Evolutionary conservation across 2,329 filamentous ascomycete genomes (phyloP), one percentile per base, ranked within the genome.

Genomic region (Pseudocercospora fijiensis): DNA sequence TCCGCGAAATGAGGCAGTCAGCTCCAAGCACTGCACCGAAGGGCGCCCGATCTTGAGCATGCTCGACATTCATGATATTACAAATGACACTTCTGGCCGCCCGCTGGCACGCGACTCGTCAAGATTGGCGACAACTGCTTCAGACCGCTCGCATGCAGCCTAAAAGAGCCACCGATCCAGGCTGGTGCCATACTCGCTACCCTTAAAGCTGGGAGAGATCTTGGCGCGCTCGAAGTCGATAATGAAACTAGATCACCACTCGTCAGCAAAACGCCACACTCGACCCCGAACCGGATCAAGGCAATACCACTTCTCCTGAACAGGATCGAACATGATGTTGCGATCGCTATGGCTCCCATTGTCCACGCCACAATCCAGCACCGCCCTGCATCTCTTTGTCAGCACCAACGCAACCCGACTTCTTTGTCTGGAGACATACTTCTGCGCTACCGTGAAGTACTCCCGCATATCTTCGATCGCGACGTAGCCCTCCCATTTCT

Each of bases 221-320:
- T n/a, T n/a, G 11, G 62, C 43, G 22, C 62, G 62, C 41, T 64
- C 62, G 43, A 61, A 64, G 41, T 64, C 62, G 51, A 64, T 20
- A n/a, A 64, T 64, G 52, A 52, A 64, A 47, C 61, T 63, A 20
- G n/a, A 10, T n/a, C 16, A 41, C 13, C 24, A 9, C 11, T 8
- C 4, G 45, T 52, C 20, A 45, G 56, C 52, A n/a, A 56, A 33
- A n/a, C n/a, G 3, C 26, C 52, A 30, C 3, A 37, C 5, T 37
- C 33, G 4, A 30, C 16, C 11, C 2, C 24, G 16, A 6, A 4
- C 13, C 5, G 30, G 22, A 11, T 56, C 30, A 47, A 47, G 6
- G n/a, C 22, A 3, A 37, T 37, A 60, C 62, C 63, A 63, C 28
- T 65, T 60, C 27, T 37, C 13, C 27, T 65, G 30, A 11, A 30